Base-by-base conservation (phyloP, 23 red algal species). In the Gracilaria domingensis region DNA sequence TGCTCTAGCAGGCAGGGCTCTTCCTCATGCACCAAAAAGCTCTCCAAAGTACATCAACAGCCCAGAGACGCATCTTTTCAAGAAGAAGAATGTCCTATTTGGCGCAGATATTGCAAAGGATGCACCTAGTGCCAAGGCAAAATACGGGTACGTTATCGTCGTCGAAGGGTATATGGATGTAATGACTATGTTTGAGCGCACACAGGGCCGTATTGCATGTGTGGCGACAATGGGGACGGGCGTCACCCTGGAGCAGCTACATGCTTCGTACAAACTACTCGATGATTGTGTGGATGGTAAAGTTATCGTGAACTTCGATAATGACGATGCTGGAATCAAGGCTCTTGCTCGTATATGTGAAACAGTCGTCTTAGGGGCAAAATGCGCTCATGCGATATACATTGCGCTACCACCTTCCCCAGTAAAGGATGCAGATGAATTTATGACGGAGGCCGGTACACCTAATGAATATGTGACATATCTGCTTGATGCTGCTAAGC, bases 151-250 rank as follows among this genome's bases (percentile, higher is more conserved):
- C 34, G 36, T 96, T 13, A 45, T 98, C 49, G 81, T 98, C 23
- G 95, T 98, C 23, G 95, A 98, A 85, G 95, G 95, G 30, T 98
- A 98, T 66, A 87, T 98, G 80, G 95, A 98, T 82, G 95, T 98
- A 11, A 88, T 98, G 54, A 71, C 91, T 18, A 64, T 98, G 20
- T 83, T 88, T 86, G 91, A 98, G 47, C 70, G 62, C 32, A 81
- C 75, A 1, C 59, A 88, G 25, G 95, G 91, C 13, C 86, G 87
- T 4, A 47, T 74, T 56, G 81, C 67, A 25, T 92, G 91, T 25
- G 93, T 95, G 7, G 95, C 95, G 14, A 83, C 95, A 1, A 91
- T 98, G 85, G 95, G 95, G 42, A 98, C 95, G 12, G 80, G 77
- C 2, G 81, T 95, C 34, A 91, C 92, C 16, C 24, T 76, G 47